Percentiles rank a stretch among this genome's conserved stretches.
phyloP scores from a whole-genome alignment of 306 rosid genomes.

The Acacia confusa region DNA sequence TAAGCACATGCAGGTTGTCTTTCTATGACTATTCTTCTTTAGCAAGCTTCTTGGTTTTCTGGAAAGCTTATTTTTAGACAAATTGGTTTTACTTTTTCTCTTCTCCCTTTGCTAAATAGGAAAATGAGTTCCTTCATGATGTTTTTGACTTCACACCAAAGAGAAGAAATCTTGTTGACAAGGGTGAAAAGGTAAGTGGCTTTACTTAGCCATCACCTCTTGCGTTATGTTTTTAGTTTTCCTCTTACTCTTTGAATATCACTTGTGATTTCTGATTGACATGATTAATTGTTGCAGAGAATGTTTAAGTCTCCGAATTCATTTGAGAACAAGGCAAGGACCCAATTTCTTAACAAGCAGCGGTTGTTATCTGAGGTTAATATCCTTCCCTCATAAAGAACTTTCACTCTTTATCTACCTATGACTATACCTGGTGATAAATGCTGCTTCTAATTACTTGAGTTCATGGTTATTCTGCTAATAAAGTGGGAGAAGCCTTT shows the following conservation, averaged over 20 bases:
- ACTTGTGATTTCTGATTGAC: neutral
- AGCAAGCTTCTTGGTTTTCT: neutral
- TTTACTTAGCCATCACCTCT: neutral
- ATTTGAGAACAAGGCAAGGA: conserved; percentile 67
- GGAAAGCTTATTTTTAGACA: neutral
- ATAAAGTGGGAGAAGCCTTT: neutral
- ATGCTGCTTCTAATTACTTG: neutral
- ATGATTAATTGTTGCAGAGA: conserved; percentile 47
- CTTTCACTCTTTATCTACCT: neutral
- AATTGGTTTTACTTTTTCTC: neutral
- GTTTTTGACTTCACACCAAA: conserved; percentile 71
- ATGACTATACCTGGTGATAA: neutral
- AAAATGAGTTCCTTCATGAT: conserved; percentile 74
- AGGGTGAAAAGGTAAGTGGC: conserved; percentile 58
- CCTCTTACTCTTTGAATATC: neutral
- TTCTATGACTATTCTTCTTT: conserved; percentile 18
- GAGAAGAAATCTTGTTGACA: conserved; percentile 48
- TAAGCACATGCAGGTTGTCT: conserved; percentile 83
- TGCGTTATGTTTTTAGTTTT: conserved; percentile 1
- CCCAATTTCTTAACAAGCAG: conserved; percentile 73
- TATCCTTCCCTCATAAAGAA: neutral
- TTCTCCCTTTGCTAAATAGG: conserved; percentile 44
- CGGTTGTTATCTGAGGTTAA: conserved; percentile 71
- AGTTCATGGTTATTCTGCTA: neutral
- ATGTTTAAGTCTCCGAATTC: conserved; percentile 78